phyloP scores from a whole-genome alignment of 208 protist genomes.

The Wallacemonas collosoma region DNA sequence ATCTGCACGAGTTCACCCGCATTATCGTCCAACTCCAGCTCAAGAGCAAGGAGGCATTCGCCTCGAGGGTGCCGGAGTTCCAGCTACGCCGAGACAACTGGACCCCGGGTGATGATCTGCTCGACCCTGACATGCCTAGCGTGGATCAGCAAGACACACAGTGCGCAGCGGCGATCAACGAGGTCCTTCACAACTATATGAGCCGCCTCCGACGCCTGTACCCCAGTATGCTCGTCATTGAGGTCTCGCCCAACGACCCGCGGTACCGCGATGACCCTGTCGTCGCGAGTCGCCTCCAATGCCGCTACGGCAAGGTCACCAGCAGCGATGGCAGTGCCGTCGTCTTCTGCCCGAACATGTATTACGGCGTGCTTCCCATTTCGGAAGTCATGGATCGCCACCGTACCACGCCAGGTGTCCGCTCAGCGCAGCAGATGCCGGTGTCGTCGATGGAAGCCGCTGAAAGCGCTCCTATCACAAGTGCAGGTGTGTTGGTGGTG shows the following conservation, averaged over 20 bases:
- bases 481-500: constrained; percentile 72
- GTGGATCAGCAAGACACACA: constrained; percentile 25
- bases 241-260: constrained; percentile 67
- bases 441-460: not conserved
- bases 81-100: constrained; percentile 60
- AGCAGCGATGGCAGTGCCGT: constrained; percentile 36
- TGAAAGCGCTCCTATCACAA: constrained; percentile 38
- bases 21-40: constrained; percentile 69
- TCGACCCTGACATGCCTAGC: constrained; percentile 61
- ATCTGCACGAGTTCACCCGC: constrained; percentile 59
- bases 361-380: constrained; percentile 71
- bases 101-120: constrained; percentile 67
- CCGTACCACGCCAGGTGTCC: constrained; percentile 14
- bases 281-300: constrained; percentile 72
- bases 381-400: constrained; percentile 45
- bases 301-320: constrained; percentile 85
- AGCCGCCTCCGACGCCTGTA: constrained; percentile 58
- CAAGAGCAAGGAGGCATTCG: constrained; percentile 84
- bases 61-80: constrained; percentile 81
- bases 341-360: constrained; percentile 64
- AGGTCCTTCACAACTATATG: constrained; percentile 66
- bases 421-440: constrained; percentile 2
- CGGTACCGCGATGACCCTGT: constrained; percentile 55
- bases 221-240: constrained; percentile 67
- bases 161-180: constrained; percentile 50